Evolutionary conservation across 2,329 filamentous ascomycete genomes (phyloP).

Genomic region (Colletotrichum spinosum): DNA sequence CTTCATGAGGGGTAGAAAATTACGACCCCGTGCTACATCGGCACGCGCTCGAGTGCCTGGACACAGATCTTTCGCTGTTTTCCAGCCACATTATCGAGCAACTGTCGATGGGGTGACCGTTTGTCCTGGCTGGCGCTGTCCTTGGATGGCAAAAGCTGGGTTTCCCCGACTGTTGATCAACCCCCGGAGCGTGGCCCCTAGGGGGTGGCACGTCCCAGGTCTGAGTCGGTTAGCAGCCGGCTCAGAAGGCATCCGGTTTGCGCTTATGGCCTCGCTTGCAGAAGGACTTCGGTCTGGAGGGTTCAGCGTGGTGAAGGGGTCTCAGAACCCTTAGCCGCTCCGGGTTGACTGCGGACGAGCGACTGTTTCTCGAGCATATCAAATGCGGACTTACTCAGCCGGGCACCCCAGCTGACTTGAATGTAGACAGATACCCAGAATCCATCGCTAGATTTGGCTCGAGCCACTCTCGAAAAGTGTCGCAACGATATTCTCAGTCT

Average conservation of each 20-base stretch:
- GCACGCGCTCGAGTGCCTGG: background rate
- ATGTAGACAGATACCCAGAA: background rate
- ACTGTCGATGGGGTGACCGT: background rate
- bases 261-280: background rate
- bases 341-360: background rate
- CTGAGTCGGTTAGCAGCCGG: conserved; percentile 3
- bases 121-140: background rate
- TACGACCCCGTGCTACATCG: background rate
- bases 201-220: conserved; percentile 1
- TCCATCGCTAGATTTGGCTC: too few species aligned
- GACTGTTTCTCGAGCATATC: background rate
- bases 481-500: too few species aligned
- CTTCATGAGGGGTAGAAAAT: background rate
- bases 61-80: background rate
- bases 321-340: background rate
- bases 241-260: background rate
- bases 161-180: conserved; percentile 2
- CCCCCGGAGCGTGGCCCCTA: background rate
- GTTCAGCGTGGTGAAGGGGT: background rate
- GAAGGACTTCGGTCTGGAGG: conserved; percentile 9
- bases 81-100: background rate
- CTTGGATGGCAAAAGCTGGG: background rate
- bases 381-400: conserved; percentile 14
- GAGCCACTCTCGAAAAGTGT: too few species aligned
- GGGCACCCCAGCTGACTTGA: conserved; percentile 9